Base-by-base conservation (phyloP, 345 rosid genomes). In the Citrus medica region DNA sequence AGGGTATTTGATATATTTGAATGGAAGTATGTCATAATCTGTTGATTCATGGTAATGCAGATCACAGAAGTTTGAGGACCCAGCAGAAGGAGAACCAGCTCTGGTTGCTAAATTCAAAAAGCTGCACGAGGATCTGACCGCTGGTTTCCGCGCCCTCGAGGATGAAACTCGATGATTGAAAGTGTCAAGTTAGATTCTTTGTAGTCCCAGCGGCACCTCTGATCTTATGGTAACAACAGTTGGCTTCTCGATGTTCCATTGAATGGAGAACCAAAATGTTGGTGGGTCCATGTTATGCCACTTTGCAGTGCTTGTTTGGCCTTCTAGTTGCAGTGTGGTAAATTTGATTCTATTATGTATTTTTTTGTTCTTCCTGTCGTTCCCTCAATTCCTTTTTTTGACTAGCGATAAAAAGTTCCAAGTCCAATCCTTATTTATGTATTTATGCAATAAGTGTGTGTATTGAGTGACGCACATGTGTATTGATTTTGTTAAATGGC, bases 51-150 rank as follows among this genome's bases (percentile, higher is more conserved):
- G 27, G 61, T 27, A 72, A 12, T 82, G 71, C 93, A 97, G 98
- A 87, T 94, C 98, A 69, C 96, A 94, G 90, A 93, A 93, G 83
- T 97, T 94, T 67, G 98, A 97, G 89, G 99, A 97, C 81, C 98
- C 99, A 35, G 98, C 97, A 8, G 99, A 97, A 87, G 99, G 99
- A 59, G 99, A 94, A 86, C 91, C 80, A 63, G 88, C 90, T 16
- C 91, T 97, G 6, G 94, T 94, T 78, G 97, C 84, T 3, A 97
- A 97, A 83, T 94, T 94, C 89, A 77, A 72, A 76, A 94, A 94
- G 89, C 86, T 97, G 84, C 84, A 90, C 2, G 98, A 97, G 25
- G 98, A 97, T 86, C 91, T 97, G 78, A 87, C 87, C 3, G 89
- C 97, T 61, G 99, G 97, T 67, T 97, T 97, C 98, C 98, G 98